Percentiles rank a stretch among this genome's conserved stretches.
Evolutionary conservation across 352 stramenopile genomes (phyloP).

Genomic region (Pythium rhizo-oryzae): DNA sequence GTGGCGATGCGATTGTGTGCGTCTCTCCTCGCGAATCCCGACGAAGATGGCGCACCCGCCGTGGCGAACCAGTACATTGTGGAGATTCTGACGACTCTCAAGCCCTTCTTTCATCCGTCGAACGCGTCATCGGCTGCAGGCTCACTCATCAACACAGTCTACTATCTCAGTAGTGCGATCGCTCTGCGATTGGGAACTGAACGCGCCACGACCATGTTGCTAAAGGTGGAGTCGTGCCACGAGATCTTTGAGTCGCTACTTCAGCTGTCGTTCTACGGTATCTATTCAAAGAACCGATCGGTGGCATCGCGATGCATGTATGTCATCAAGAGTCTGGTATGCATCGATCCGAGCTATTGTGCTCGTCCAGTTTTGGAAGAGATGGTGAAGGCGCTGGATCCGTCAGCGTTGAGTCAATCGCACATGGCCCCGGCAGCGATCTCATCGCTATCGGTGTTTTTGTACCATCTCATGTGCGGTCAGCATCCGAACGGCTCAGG

Average conservation of each 20-base stretch:
- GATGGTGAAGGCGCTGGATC: conserved; percentile 72
- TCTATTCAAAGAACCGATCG: conserved; percentile 73
- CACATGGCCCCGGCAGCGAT: conserved; percentile 76
- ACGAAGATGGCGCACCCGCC: conserved; percentile 10
- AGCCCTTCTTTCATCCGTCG: conserved; percentile 75
- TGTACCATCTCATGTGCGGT: conserved; percentile 68
- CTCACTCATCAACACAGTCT: conserved; percentile 52
- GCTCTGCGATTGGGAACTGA: conserved; percentile 55
- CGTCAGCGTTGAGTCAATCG: conserved; percentile 67
- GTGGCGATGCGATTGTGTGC: conserved; percentile 59
- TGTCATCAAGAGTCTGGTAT: conserved; percentile 67
- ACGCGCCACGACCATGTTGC: conserved; percentile 28
- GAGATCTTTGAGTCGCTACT: conserved; percentile 53
- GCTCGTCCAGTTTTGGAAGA: conserved; percentile 57
- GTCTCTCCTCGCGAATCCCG: conserved; percentile 43
- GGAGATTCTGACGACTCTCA: conserved; percentile 59
- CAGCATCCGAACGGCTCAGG: conserved; percentile 45
- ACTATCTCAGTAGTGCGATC: conserved; percentile 57
- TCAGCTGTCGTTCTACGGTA: conserved; percentile 61
- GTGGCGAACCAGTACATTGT: conserved; percentile 52
- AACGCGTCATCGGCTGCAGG: conserved; percentile 66
- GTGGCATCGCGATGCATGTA: conserved; percentile 74
- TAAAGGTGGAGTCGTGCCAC: conserved; percentile 38
- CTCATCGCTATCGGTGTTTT: conserved; percentile 59
- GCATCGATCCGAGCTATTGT: conserved; percentile 48